These are phyloP conservation scores for Eudorina sp. DNA, from an alignment of 139 green algal genomes.

Conservation along the genomic window DNA sequence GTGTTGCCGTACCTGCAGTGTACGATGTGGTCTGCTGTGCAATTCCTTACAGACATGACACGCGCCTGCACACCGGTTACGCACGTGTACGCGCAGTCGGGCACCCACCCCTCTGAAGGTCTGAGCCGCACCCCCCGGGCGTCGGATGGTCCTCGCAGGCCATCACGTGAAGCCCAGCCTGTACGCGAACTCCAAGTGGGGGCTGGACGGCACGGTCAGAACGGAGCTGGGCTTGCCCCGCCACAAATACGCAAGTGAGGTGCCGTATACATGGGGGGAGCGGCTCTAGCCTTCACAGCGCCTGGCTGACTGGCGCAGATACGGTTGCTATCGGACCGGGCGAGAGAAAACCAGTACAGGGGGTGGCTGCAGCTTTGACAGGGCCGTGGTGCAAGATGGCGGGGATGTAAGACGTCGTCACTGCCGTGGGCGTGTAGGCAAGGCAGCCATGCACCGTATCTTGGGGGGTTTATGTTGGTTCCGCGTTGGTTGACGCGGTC, in stretches of 20 bases:
- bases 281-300: too few species aligned
- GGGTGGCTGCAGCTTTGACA: too few species aligned
- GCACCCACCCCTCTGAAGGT: background rate
- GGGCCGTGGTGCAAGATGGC: too few species aligned
- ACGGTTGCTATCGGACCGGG: too few species aligned
- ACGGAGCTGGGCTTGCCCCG: background rate
- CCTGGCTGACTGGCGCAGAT: too few species aligned
- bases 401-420: too few species aligned
- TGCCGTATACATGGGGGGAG: too few species aligned
- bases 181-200: slow-evolving; percentile 20
- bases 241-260: slow-evolving; percentile 7
- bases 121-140: background rate
- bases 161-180: background rate
- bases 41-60: background rate
- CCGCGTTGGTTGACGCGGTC: too few species aligned
- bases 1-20: background rate
- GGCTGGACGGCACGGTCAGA: background rate
- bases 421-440: too few species aligned
- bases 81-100: background rate
- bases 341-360: too few species aligned
- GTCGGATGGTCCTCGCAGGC: background rate
- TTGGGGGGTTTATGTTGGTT: too few species aligned
- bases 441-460: too few species aligned
- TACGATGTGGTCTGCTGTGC: background rate
- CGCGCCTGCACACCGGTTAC: background rate